Conservation (phyloP, 75 land plant genomes). For the Pinus tabuliformis region DNA sequence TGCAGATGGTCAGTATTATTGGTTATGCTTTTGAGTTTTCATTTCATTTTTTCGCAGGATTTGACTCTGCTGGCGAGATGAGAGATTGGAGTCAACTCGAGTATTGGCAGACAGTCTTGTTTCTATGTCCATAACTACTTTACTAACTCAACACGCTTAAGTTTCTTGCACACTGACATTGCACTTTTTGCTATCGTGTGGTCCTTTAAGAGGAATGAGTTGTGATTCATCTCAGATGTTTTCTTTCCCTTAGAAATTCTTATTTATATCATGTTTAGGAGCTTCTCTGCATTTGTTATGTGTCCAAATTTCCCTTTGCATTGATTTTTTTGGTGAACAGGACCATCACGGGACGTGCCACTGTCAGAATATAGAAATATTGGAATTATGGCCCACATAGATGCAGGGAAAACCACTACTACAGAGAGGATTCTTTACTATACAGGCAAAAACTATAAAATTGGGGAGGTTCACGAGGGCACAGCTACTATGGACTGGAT, state of each 20-base stretch:
- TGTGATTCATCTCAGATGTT: not conserved
- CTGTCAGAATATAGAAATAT: constrained; percentile 87
- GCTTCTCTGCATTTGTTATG: not conserved
- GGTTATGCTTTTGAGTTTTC: not conserved
- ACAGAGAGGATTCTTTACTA: constrained; percentile 88
- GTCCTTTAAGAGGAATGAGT: not conserved
- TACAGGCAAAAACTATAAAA: constrained; percentile 93
- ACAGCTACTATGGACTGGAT: constrained; percentile 99
- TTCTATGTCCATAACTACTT: not conserved
- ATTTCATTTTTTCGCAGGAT: not conserved
- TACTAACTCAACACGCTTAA: not conserved
- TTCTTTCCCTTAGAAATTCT: not conserved
- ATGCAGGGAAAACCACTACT: constrained; percentile 96
- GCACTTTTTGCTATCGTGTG: not conserved
- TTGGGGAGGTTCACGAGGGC: constrained; percentile 97
- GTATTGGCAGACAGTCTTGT: not conserved
- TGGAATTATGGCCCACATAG: constrained; percentile 98
- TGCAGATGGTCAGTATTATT: constrained; percentile 12
- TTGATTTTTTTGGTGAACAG: constrained; percentile 11
- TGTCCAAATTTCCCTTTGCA: not conserved
- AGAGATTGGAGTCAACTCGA: not conserved
- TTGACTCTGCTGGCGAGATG: too few relatives aligned
- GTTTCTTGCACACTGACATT: not conserved
- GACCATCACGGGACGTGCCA: constrained; percentile 44
- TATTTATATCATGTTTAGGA: not conserved